phyloP scores from a whole-genome alignment of 2,329 filamentous ascomycete genomes.

The Epichloe amarillans region DNA sequence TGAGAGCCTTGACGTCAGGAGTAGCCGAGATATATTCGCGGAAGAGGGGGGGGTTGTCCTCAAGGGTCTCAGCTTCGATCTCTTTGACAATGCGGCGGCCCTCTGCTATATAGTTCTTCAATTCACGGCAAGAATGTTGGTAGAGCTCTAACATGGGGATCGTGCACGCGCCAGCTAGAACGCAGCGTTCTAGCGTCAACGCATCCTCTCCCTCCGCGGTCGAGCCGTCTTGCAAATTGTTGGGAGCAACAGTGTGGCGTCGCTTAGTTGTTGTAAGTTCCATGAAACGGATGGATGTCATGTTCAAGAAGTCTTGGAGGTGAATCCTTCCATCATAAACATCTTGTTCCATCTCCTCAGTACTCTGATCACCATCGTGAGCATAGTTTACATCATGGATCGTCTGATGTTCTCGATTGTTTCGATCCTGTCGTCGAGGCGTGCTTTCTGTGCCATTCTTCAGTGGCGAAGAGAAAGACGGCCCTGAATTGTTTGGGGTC shows the following conservation, averaged over 20 bases:
- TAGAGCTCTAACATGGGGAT: conserved; percentile 89
- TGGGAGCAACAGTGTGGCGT: conserved; percentile 63
- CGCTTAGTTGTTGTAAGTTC: conserved; percentile 94
- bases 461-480: conserved; percentile 32
- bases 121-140: conserved; percentile 86
- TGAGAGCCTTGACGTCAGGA: conserved; percentile 67
- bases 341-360: conserved; percentile 32
- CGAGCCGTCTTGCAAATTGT: conserved; percentile 28
- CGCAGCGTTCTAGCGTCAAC: conserved; percentile 57
- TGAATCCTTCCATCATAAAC: conserved; percentile 52
- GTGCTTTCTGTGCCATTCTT: conserved; percentile 35
- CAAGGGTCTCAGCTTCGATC: conserved; percentile 77
- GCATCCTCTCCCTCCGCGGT: conserved; percentile 33
- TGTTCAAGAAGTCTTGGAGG: conserved; percentile 81
- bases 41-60: conserved; percentile 89
- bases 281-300: conserved; percentile 97
- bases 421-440: conserved; percentile 41
- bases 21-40: conserved; percentile 80
- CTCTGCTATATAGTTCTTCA: conserved; percentile 94
- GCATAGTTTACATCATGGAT: conserved; percentile 31
- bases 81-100: conserved; percentile 80
- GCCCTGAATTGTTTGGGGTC: conserved; percentile 27
- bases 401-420: conserved; percentile 37
- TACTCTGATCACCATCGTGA: conserved; percentile 26
- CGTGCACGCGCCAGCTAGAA: conserved; percentile 81